These are phyloP conservation scores for Calocera cornea DNA, from an alignment of 768 basidiomycete genomes.

Conservation along the genomic window DNA sequence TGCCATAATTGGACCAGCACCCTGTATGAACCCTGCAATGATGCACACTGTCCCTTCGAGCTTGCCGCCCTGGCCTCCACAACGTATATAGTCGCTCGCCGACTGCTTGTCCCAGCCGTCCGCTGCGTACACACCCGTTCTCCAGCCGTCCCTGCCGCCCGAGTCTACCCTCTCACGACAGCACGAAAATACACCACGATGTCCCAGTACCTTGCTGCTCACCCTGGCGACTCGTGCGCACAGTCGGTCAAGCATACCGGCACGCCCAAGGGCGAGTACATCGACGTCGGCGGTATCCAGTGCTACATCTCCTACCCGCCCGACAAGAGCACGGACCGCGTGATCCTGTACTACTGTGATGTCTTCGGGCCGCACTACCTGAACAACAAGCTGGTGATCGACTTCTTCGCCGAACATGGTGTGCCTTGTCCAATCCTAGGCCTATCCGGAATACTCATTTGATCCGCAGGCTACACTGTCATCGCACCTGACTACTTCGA, in stretches of 20 bases:
- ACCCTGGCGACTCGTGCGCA: slow-evolving; percentile 42
- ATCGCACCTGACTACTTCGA: slow-evolving; percentile 52
- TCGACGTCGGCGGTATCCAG: slow-evolving; percentile 31
- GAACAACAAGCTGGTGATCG: slow-evolving; percentile 47
- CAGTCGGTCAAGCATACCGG: slow-evolving; percentile 40
- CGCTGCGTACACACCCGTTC: background rate
- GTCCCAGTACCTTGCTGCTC: slow-evolving; percentile 25
- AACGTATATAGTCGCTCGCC: background rate
- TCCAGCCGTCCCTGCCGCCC: background rate
- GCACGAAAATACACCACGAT: background rate
- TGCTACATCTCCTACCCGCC: slow-evolving; percentile 45
- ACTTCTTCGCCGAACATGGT: slow-evolving; percentile 55
- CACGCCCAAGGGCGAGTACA: slow-evolving; percentile 31
- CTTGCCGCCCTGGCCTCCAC: background rate
- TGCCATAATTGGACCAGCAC: background rate
- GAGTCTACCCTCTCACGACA: background rate
- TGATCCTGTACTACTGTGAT: slow-evolving; percentile 47
- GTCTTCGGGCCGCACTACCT: slow-evolving; percentile 45
- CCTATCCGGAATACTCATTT: background rate
- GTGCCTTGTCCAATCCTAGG: slow-evolving; percentile 1
- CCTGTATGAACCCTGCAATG: background rate
- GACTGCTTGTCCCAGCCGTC: background rate
- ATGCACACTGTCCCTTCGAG: too few relatives aligned
- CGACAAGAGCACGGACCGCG: slow-evolving; percentile 24
- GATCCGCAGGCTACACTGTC: slow-evolving; percentile 38